Conservation (phyloP, 257 asterid species). For the Phtheirospermum japonicum region DNA sequence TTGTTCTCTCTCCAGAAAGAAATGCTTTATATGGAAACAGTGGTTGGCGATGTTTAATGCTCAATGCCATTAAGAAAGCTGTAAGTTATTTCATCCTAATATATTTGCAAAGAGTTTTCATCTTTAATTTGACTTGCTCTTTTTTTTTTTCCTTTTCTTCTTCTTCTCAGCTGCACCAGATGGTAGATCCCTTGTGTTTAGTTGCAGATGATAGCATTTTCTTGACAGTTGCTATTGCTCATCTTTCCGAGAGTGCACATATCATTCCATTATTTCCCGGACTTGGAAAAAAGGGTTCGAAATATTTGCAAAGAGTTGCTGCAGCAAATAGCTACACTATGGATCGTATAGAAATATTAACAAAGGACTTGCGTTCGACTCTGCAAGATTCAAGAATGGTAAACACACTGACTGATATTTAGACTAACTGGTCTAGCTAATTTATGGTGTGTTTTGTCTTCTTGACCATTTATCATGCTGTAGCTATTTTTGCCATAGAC, state of each 20-base stretch:
- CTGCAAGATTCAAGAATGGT: conserved; percentile 63
- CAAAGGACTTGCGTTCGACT: conserved; percentile 42
- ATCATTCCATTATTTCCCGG: conserved; percentile 83
- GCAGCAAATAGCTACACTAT: conserved; percentile 60
- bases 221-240: conserved; percentile 54
- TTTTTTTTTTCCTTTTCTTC: conserved; percentile 24
- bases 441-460: conserved; percentile 19
- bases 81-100: conserved; percentile 45
- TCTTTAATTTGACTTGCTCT: conserved; percentile 15
- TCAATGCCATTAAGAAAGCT: conserved; percentile 56
- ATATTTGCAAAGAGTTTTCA: neutral
- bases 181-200: conserved; percentile 53
- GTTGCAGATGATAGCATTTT: conserved; percentile 91
- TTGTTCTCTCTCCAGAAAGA: conserved; percentile 66
- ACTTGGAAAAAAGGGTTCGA: conserved; percentile 57
- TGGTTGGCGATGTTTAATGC: conserved; percentile 70
- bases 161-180: conserved; percentile 57
- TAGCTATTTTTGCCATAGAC: conserved; percentile 16
- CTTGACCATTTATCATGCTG: conserved; percentile 22
- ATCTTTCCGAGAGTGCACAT: conserved; percentile 56
- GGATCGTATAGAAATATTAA: conserved; percentile 50
- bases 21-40: conserved; percentile 64
- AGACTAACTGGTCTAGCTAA: conserved; percentile 20
- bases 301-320: conserved; percentile 62
- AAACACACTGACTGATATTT: conserved; percentile 9